Evolutionary conservation across 495 filamentous ascomycete species (phyloP), one percentile per base, ranked within the genome.

Genomic region (Darksidea phi): DNA sequence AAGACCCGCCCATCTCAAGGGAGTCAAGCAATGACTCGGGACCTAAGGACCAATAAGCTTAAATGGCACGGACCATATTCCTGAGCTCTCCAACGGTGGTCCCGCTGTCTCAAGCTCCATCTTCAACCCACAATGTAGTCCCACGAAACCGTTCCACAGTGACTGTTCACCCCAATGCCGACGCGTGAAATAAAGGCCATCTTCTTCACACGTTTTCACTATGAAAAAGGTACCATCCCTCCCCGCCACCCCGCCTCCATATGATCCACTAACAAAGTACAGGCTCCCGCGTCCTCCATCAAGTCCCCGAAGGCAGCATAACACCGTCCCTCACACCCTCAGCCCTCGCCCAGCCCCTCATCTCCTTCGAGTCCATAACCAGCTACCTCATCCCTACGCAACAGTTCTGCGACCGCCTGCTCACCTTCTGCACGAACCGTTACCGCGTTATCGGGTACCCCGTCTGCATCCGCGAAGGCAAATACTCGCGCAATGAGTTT

Each of bases 171-270:
- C 18, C 12, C 10, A 53, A 67, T 67, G 64, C 54, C 57, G 26
- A 56, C 64, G 46, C 54, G 59, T 28, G 90, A 89, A 90, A 96
- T 97, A 74, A 89, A 92, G 67, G 89, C 90, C 58, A 95, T 97
- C 59, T 98, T 97, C 78, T 97, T 92, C 74, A 89, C 89, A 61
- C 86, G 88, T 58, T 98, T 98, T 77, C 89, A 97, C 67, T 87
- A 89, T 12, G 81, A 88, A 64, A 86, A 95, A 82, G 92, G 92
- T 91, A 76, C 63, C 50, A 4, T 48, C 48, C 0, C 34, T 36
- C 13, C 24, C 5, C 1, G 36, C 42, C 41, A 32, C 18, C 46
- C 25, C 20, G 4, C 13, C 32, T 42, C 8, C 36, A 43, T 10
- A 8, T 5, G 26, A 1, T 6, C 7, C 36, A 54, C 58, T 72